Percentiles rank a stretch among this genome's conserved stretches.
Conservation (phyloP, 2,329 filamentous ascomycete species). For the Zasmidium cellare region DNA sequence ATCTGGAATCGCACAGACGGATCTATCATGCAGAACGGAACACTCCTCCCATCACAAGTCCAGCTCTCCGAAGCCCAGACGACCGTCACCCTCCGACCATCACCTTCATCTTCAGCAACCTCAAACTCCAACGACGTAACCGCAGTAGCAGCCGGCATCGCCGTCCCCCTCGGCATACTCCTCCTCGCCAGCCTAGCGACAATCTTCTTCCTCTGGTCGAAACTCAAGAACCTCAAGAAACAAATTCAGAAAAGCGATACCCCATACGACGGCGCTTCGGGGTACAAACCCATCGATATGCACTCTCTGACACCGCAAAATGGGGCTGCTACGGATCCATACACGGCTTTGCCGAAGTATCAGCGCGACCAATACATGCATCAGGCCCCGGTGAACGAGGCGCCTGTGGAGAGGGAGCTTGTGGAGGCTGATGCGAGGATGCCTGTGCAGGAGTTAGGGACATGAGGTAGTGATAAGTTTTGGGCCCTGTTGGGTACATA, state of each 20-base stretch:
- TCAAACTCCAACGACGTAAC: neutral
- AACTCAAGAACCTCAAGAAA: neutral
- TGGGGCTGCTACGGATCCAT: neutral
- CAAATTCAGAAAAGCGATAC: neutral
- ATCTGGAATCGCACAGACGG: neutral
- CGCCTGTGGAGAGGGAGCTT: neutral
- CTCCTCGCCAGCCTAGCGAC: neutral
- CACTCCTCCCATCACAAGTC: neutral
- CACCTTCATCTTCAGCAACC: neutral
- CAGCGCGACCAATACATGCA: neutral
- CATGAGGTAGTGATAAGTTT: too few species aligned
- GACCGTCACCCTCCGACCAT: neutral
- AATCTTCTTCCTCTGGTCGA: neutral
- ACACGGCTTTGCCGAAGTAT: neutral
- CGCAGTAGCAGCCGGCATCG: neutral
- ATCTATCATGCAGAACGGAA: neutral
- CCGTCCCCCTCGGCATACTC: neutral
- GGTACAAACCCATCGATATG: neutral
- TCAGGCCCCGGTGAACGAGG: too few species aligned
- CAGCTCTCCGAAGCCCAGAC: neutral
- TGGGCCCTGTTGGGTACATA: too few species aligned
- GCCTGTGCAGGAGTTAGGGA: neutral
- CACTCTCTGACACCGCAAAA: neutral
- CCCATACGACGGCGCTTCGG: neutral
- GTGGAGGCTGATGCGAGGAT: neutral